phyloP scores from a whole-genome alignment of 1,284 basidiomycete species.

The Malassezia nana region DNA sequence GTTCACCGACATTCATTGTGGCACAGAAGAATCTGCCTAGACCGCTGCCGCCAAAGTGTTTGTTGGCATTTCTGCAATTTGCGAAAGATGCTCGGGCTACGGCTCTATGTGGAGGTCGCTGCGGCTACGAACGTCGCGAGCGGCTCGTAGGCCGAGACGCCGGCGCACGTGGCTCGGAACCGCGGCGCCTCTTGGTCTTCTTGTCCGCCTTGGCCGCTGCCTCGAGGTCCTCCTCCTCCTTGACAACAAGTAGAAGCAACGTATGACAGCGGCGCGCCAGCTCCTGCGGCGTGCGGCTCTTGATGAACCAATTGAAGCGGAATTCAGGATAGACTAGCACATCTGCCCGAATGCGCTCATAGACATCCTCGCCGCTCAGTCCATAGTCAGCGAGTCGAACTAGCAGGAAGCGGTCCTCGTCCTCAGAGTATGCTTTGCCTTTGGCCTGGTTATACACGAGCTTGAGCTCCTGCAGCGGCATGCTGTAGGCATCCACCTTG shows the following conservation, averaged over 20 bases:
- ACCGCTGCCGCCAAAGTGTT: constrained; percentile 9
- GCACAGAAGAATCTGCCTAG: constrained; percentile 1
- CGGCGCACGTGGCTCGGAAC: constrained; percentile 3
- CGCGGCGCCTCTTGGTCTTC: constrained; percentile 11
- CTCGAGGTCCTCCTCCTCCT: constrained; percentile 56
- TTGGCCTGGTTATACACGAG: constrained; percentile 52
- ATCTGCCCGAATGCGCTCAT: constrained; percentile 90
- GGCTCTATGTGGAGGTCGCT: not conserved
- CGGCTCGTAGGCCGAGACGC: constrained; percentile 4
- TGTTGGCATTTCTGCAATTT: constrained; percentile 15
- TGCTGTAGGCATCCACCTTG: constrained; percentile 25
- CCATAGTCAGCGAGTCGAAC: constrained; percentile 86
- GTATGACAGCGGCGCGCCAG: constrained; percentile 81
- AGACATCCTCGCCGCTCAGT: constrained; percentile 80
- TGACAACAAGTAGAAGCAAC: constrained; percentile 77
- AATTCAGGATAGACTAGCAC: constrained; percentile 94
- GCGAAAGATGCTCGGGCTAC: not conserved
- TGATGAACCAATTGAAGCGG: constrained; percentile 90
- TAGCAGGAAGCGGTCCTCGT: constrained; percentile 90
- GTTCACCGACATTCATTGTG: constrained; percentile 44
- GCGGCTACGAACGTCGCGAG: constrained; percentile 4
- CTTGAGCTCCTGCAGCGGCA: constrained; percentile 39
- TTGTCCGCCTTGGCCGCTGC: constrained; percentile 4
- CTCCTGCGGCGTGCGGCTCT: constrained; percentile 83
- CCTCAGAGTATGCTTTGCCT: constrained; percentile 84